These are phyloP conservation scores for Spatholobus suberectus DNA, from an alignment of 306 rosid species.

Conservation along the genomic window DNA sequence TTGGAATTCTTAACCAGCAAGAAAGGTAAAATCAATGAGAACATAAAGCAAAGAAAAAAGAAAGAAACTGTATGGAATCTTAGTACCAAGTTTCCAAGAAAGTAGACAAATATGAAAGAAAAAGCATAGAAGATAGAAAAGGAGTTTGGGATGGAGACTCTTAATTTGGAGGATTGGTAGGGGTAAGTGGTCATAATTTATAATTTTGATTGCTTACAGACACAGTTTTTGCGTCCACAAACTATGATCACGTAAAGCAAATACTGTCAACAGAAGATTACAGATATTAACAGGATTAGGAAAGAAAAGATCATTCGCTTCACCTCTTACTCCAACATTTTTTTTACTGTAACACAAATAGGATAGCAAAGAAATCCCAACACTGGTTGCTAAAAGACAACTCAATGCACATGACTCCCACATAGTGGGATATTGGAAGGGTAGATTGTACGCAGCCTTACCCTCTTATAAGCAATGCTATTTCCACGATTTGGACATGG, in stretches of 20 bases:
- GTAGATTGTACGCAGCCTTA: background rate
- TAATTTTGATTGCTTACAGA: background rate
- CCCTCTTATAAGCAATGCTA: background rate
- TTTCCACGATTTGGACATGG: background rate
- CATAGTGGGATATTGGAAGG: too few species aligned
- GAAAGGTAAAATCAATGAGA: too few species aligned
- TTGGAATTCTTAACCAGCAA: too few species aligned
- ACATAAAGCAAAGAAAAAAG: too few species aligned
- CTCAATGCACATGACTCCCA: background rate
- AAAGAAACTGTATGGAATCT: conserved; percentile 15
- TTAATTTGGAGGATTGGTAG: background rate
- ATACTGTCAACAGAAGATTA: background rate
- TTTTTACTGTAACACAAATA: background rate
- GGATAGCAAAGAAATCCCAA: background rate
- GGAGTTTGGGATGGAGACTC: background rate
- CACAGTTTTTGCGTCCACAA: background rate
- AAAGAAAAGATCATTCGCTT: background rate
- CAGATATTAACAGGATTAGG: background rate
- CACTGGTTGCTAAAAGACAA: background rate
- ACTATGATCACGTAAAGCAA: background rate
- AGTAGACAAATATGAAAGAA: background rate
- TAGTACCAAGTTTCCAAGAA: background rate
- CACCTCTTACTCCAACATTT: background rate
- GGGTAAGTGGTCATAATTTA: background rate
- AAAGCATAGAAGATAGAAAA: conserved; percentile 30